Evolutionary conservation across 2,329 filamentous ascomycete genomes (phyloP), one percentile per base, ranked within the genome.

Genomic region (Cladophialophora carrionii): DNA sequence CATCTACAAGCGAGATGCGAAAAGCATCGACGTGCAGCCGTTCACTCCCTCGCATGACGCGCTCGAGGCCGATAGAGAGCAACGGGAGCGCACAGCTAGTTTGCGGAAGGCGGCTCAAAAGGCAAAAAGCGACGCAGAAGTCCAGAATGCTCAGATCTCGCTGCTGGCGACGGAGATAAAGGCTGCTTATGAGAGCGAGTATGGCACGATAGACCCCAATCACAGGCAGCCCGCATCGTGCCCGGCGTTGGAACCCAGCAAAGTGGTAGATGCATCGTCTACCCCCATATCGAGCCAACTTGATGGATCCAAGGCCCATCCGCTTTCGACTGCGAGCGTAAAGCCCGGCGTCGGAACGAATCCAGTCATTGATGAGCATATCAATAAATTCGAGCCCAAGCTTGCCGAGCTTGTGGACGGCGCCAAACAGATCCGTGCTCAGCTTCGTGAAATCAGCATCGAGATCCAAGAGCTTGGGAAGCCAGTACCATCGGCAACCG

Each of bases 171-270:
- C 56, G 12, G 68, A 72, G 10, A 69, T 73, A 24, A 66, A 68
- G 57, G 58, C 54, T n/a, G 64, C 71, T 12, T 73, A 74, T 41
- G 71, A 74, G 61, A 62, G 68, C 37, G 60, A 68, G 14, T 71
- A 72, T 54, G 71, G 71, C 12, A 22, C 59, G 17, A 72, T 71
- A 32, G 63, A 66, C 14, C 7, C 64, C 10, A 58, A 61, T 22
- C 68, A 70, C 51, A 52, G 63, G 31, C 68, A 70, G 51, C 22
- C 49, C 6, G n/a, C 32, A 17, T 51, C 37, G 24, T 2, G 3
- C 20, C 37, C 48, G 17, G 14, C n/a, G 10, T 12, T 34, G 7
- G 22, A 17, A 14, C 9, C 54, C n/a, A 37, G 20, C 3, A 26
- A 46, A 34, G 31, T 31, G n/a, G 48, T 24, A 37, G 48, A 7